Percentiles rank a stretch among this genome's conserved stretches.
Evolutionary conservation across 139 green algal genomes (phyloP).

Genomic region (Coccomyxa sp.): DNA sequence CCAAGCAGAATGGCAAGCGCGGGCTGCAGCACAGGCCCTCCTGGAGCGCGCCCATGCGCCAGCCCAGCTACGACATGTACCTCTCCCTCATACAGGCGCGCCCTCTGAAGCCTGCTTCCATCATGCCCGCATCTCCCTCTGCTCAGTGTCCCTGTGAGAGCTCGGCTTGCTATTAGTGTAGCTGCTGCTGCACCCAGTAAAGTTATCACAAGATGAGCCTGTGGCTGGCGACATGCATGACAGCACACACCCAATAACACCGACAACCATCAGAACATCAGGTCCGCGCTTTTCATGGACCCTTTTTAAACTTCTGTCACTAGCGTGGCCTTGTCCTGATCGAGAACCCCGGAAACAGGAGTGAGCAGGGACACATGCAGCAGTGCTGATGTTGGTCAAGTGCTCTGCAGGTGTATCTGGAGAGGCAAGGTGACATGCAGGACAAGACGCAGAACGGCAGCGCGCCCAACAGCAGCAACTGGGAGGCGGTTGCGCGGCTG

Average conservation of each 20-base stretch:
- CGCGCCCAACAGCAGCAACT: conserved; percentile 11
- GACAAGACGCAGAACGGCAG: background rate
- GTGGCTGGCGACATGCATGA: background rate
- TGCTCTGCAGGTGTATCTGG: conserved; percentile 3
- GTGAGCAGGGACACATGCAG: background rate
- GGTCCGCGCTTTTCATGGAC: background rate
- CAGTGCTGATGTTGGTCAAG: background rate
- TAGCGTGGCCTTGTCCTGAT: background rate
- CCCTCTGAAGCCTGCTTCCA: no score
- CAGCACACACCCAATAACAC: background rate
- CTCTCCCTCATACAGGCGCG: conserved; percentile 36
- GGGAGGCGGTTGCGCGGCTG: conserved; percentile 40
- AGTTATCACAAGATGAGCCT: no score
- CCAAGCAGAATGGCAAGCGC: background rate
- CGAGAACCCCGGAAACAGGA: background rate
- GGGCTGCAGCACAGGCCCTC: background rate
- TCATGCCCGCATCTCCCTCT: background rate
- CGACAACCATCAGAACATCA: background rate
- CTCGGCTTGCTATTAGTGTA: no score
- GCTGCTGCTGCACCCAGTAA: no score
- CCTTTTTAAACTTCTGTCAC: no score
- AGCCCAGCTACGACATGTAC: conserved; percentile 30
- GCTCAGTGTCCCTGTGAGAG: no score
- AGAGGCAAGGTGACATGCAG: background rate
- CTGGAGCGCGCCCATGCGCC: background rate